These are phyloP conservation scores for Fusarium begoniae DNA, from an alignment of 2,329 filamentous ascomycete species.

Conservation along the genomic window DNA sequence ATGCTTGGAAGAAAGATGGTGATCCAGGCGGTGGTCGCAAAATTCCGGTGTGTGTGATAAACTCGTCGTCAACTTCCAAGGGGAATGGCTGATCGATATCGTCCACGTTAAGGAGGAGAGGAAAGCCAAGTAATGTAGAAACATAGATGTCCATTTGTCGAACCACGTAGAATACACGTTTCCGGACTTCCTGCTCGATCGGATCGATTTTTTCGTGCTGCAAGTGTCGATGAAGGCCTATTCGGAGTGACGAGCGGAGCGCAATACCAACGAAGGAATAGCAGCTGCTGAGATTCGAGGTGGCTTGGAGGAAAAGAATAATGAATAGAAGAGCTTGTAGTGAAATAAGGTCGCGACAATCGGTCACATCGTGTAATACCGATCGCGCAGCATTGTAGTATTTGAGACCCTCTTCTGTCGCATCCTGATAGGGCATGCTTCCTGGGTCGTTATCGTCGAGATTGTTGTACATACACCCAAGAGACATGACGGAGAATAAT, in stretches of 20 bases:
- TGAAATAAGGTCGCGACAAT: constrained; percentile 77
- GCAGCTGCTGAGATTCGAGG: constrained; percentile 80
- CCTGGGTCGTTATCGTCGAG: constrained; percentile 64
- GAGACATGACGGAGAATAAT: constrained; percentile 74
- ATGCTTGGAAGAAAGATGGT: constrained; percentile 69
- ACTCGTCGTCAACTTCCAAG: constrained; percentile 72
- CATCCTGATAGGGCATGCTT: constrained; percentile 57
- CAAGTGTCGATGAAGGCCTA: constrained; percentile 80
- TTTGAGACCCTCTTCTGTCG: constrained; percentile 71
- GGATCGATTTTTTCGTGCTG: constrained; percentile 69
- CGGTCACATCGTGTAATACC: constrained; percentile 71
- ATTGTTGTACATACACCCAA: constrained; percentile 76
- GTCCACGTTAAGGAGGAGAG: constrained; percentile 68
- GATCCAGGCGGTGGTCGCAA: constrained; percentile 63
- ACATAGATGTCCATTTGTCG: constrained; percentile 77
- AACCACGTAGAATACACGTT: constrained; percentile 73
- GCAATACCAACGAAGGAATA: constrained; percentile 85
- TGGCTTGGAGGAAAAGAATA: constrained; percentile 82
- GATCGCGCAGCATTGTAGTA: constrained; percentile 76
- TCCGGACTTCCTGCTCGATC: constrained; percentile 70
- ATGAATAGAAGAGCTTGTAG: constrained; percentile 82
- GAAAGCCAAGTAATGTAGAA: constrained; percentile 72
- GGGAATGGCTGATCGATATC: constrained; percentile 75
- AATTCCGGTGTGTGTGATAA: constrained; percentile 68
- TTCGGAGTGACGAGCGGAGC: constrained; percentile 76